Base-by-base conservation (phyloP, 352 stramenopile species). In the Globisporangium recalcitrans region DNA sequence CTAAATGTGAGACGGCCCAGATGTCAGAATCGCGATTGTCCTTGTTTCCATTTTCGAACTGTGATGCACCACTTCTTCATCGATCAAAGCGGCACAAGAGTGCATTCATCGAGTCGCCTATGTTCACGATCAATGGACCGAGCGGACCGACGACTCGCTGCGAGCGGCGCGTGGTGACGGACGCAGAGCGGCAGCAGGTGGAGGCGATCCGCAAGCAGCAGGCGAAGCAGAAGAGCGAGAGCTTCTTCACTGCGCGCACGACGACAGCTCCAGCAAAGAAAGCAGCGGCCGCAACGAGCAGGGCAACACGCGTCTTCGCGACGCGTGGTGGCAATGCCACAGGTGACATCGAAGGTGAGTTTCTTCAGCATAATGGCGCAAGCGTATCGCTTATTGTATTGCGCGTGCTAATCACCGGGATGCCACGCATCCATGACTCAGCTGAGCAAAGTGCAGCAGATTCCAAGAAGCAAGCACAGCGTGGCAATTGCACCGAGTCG, bases 51-150 rank as follows among this genome's bases (percentile, higher is more conserved):
- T 57, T 52, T 51, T 55, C 21, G 4, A 36, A 52, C 38, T 46
- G 38, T 6, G 2, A 21, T 46, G 38, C 16, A 46, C 16, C 38
- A 10, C 38, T 46, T 46, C 38, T 6, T 44, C 13, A 44, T 44
- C n/a, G 36, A 42, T 14, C 36, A n/a, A 44, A 21, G 16, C 38
- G 16, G 16, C 38, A 44, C 11, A 31, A 2, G 34, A 40, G 11
- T 13, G 2, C 4, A 19, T 40, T 16, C 10, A 40, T 9, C 21
- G 38, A 44, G 38, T 44, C 9, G 38, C 0, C 1, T n/a, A 94
- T 92, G 85, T 92, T 92, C 63, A 67, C 72, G 24, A 82, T 92
- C 40, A 94, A 92, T 67, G 82, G 85, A 0, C 82, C 82, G 7
- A 88, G 78, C 19, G 81, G 85, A 0, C 85, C 85, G 21, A 90